These are phyloP conservation scores for Trichosporon ovoides DNA, from an alignment of 1,284 basidiomycete species.

Conservation along the genomic window DNA sequence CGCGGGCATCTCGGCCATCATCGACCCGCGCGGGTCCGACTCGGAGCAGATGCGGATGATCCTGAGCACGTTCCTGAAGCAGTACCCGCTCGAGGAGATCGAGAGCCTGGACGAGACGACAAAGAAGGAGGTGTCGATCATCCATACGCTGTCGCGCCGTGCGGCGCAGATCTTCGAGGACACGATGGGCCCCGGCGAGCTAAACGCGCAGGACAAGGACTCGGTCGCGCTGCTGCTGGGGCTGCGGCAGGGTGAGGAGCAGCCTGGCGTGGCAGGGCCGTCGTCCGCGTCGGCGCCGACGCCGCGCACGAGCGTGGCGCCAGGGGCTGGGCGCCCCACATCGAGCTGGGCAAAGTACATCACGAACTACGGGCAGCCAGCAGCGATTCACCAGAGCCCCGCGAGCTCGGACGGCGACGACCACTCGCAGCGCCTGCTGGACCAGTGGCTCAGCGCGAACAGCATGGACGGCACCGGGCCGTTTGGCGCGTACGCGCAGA, in stretches of 20 bases:
- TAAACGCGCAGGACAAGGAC: slow-evolving; percentile 41
- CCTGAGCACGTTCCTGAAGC: slow-evolving; percentile 45
- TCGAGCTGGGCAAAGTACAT: slow-evolving; percentile 17
- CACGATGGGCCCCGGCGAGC: slow-evolving; percentile 40
- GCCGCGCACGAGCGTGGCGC: background rate
- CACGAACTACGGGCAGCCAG: slow-evolving; percentile 1
- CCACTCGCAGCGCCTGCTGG: slow-evolving; percentile 45
- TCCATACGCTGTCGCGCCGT: slow-evolving; percentile 44
- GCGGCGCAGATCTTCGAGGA: slow-evolving; percentile 45
- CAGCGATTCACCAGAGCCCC: slow-evolving; percentile 16
- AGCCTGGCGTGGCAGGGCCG: background rate
- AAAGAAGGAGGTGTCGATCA: slow-evolving; percentile 47
- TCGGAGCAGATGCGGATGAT: slow-evolving; percentile 46
- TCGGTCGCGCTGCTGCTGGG: slow-evolving; percentile 42
- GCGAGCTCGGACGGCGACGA: slow-evolving; percentile 34
- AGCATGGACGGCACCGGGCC: background rate
- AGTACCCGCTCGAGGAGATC: slow-evolving; percentile 43
- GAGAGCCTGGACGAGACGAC: slow-evolving; percentile 45
- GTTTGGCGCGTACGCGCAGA: background rate
- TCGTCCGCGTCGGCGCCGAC: background rate
- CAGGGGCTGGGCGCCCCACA: background rate
- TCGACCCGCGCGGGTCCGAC: slow-evolving; percentile 45
- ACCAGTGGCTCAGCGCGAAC: slow-evolving; percentile 47
- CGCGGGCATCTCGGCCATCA: slow-evolving; percentile 48
- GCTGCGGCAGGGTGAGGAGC: slow-evolving; percentile 35